Evolutionary conservation across 2,329 filamentous ascomycete genomes (phyloP).

Genomic region (Scedosporium aurantiacum): DNA sequence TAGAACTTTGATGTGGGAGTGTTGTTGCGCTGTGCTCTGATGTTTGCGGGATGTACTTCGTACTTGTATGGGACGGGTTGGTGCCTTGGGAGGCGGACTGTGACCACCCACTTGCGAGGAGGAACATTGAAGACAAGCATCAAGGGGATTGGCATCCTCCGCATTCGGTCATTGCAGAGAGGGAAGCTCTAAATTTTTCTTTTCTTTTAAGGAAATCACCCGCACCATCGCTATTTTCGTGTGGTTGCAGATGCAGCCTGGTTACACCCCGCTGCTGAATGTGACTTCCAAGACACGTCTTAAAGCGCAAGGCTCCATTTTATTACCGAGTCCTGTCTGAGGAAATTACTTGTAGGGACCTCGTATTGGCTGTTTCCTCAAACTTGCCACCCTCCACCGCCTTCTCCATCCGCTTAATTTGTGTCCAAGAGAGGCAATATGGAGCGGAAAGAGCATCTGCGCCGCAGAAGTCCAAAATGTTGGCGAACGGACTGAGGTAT

Average conservation of each 20-base stretch:
- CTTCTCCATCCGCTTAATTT: not conserved
- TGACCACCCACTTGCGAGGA: too few species aligned
- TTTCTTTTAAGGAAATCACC: not conserved
- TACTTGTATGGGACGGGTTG: too few species aligned
- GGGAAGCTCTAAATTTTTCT: not conserved
- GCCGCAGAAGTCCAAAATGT: not conserved
- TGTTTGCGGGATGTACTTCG: too few species aligned
- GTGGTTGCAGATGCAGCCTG: not conserved
- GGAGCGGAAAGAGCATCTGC: not conserved
- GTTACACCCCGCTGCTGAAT: not conserved
- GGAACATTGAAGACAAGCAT: not conserved
- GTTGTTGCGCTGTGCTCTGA: too few species aligned
- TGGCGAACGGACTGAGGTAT: not conserved
- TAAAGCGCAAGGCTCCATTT: too few species aligned
- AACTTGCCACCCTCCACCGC: too few species aligned
- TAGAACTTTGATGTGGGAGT: too few species aligned
- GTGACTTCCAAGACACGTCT: not conserved
- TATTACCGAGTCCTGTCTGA: too few species aligned
- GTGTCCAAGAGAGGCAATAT: not conserved
- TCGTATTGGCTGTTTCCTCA: too few species aligned
- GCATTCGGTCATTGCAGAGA: not conserved
- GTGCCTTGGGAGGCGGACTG: too few species aligned
- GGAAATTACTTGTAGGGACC: too few species aligned
- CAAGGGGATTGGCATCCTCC: not conserved
- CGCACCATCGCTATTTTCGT: not conserved